A percentile compares a stretch with the other conserved stretches of the same genome.
These are phyloP conservation scores for Ceratocystiopsis brevicomis DNA, from an alignment of 2,329 filamentous ascomycete genomes.

Conservation along the genomic window DNA sequence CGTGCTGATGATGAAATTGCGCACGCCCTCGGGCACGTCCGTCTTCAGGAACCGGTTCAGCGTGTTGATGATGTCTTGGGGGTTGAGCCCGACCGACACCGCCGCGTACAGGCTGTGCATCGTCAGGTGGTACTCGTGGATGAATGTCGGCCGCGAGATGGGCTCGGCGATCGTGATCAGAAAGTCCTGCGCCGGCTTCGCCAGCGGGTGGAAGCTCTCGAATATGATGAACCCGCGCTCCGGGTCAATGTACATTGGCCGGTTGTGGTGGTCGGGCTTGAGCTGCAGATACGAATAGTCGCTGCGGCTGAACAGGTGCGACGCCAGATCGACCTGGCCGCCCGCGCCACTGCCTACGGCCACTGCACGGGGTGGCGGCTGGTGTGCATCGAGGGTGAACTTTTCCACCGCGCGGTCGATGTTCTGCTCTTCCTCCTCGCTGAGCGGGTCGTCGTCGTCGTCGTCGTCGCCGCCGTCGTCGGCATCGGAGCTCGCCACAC, in stretches of 20 bases:
- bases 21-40: conserved; percentile 61
- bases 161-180: conserved; percentile 92
- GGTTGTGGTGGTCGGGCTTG: conserved; percentile 75
- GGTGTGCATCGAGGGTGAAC: conserved; percentile 31
- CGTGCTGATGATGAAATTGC: conserved; percentile 57
- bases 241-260: conserved; percentile 87
- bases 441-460: conserved; percentile 31
- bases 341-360: neutral
- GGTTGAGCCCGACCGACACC: conserved; percentile 80
- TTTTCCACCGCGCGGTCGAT: conserved; percentile 40
- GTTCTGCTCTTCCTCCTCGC: conserved; percentile 33
- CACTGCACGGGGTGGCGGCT: neutral
- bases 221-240: conserved; percentile 72
- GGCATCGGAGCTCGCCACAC: conserved; percentile 32
- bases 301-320: conserved; percentile 15
- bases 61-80: conserved; percentile 75
- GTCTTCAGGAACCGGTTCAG: conserved; percentile 82
- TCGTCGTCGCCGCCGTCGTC: conserved; percentile 36
- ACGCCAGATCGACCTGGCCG: conserved; percentile 13
- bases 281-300: conserved; percentile 71
- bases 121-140: conserved; percentile 87
- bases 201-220: conserved; percentile 82
- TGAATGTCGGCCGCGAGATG: conserved; percentile 67
- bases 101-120: conserved; percentile 89
- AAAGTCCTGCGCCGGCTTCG: conserved; percentile 78